Conservation (phyloP, 257 asterid species). For the Scutellaria barbata region DNA sequence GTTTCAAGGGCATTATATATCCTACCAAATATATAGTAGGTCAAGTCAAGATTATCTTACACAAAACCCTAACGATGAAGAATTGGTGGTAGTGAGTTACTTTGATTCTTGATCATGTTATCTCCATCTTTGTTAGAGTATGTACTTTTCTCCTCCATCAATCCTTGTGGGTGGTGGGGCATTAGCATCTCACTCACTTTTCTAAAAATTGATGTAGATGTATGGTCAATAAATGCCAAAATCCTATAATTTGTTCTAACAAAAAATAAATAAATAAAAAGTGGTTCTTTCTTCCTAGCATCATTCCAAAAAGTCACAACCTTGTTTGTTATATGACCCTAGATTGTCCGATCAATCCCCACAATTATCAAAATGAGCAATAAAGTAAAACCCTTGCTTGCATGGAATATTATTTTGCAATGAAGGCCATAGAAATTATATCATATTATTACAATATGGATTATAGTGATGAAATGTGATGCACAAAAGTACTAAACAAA, state of each 20-base stretch:
- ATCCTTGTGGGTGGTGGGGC: slow-evolving; percentile 49
- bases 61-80: slow-evolving; percentile 6
- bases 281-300: slow-evolving; percentile 35
- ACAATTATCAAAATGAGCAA: too few species aligned
- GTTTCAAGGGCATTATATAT: too few species aligned
- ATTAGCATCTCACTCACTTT: slow-evolving; percentile 33
- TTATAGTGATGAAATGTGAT: slow-evolving; percentile 14
- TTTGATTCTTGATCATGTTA: slow-evolving; percentile 36
- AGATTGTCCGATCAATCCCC: background rate
- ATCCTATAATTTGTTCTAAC: slow-evolving; percentile 20
- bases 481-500: background rate
- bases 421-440: background rate
- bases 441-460: background rate
- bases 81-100: slow-evolving; percentile 23
- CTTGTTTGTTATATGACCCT: slow-evolving; percentile 20
- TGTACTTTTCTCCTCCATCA: slow-evolving; percentile 46
- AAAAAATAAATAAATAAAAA: background rate
- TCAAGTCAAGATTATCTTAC: too few species aligned
- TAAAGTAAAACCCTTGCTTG: too few species aligned
- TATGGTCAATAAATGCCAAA: slow-evolving; percentile 44
- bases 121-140: slow-evolving; percentile 13
- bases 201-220: slow-evolving; percentile 19
- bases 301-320: slow-evolving; percentile 43
- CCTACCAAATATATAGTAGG: too few species aligned
- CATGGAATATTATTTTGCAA: too few species aligned